Percentiles rank a stretch among this genome's conserved stretches.
These are phyloP conservation scores for Tausonia pullulans DNA, from an alignment of 1,284 basidiomycete species.

Conservation along the genomic window DNA sequence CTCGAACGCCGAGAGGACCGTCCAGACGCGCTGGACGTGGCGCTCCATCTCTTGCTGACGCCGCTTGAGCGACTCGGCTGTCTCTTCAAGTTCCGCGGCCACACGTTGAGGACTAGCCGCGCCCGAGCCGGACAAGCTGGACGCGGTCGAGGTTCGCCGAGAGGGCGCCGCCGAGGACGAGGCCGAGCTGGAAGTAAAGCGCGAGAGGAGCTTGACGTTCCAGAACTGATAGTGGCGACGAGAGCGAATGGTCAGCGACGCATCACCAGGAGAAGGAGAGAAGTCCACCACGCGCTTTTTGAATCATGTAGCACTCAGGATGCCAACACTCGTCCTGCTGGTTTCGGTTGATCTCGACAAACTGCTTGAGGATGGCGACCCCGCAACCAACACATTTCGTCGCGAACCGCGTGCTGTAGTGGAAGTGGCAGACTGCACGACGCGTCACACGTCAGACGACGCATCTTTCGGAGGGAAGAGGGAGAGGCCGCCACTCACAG, in stretches of 20 bases:
- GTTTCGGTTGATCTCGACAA: conserved; percentile 98
- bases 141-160: conserved; percentile 21
- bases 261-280: background rate
- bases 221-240: conserved; percentile 57
- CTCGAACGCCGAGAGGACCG: conserved; percentile 94
- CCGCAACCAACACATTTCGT: conserved; percentile 97
- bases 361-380: conserved; percentile 98
- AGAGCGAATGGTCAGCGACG: background rate
- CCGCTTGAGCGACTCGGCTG: conserved; percentile 70
- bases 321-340: conserved; percentile 99
- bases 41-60: conserved; percentile 93
- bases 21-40: conserved; percentile 98
- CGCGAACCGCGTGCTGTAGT: conserved; percentile 96
- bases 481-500: conserved; percentile 37
- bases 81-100: conserved; percentile 70
- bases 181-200: conserved; percentile 45
- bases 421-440: conserved; percentile 67
- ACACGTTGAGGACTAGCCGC: conserved; percentile 27
- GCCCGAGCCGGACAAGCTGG: conserved; percentile 43
- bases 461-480: background rate
- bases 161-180: conserved; percentile 33
- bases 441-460: background rate
- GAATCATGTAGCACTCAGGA: conserved; percentile 99
- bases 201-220: conserved; percentile 92
- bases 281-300: conserved; percentile 56